Evolutionary conservation across 2,329 filamentous ascomycete species (phyloP), one percentile per base, ranked within the genome.

Genomic region (Pseudogymnoascus sp.): DNA sequence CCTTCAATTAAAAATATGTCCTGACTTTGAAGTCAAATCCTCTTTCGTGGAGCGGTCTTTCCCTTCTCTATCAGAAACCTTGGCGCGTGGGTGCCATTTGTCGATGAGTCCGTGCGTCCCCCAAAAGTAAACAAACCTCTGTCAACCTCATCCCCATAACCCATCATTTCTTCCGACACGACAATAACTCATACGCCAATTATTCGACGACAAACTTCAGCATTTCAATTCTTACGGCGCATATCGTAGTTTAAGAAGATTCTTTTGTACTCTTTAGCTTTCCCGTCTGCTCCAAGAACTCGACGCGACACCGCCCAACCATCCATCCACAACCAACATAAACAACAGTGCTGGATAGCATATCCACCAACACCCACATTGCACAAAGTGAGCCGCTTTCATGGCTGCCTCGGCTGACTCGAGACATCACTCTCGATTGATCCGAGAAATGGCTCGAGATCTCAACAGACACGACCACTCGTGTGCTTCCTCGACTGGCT

Each of bases 401-500:
- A 64, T 66, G 65, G 45, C 66, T 25, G 11, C 62, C 48, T 63
- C 64, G n/a, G 34, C 63, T 21, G 43, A 66, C 13, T 62, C 65
- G 41, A 43, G 63, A 63, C 62, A 63, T 23, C 63, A 43, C 21
- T 67, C 67, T 62, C 67, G 65, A 23, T 62, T 67, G 8, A 63
- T 66, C 63, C 64, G 68, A 63, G 69, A 71, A 31, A 70, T 68
- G 64, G 63, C 66, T 41, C 64, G 66, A 45, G 65, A 69, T 39
- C 60, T 67, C 14, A 67, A 67, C 31, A 63, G 63, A 16, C 48
- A 60, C 41, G 60, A 61, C 36, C 61, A 67, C 45, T 71, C 71
- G 7, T 54, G 64, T 37, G 66, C 69, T 2, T 71, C 69, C 7
- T 70, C 70, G 1, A 71, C 69, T 13, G 69, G 71, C 23, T 74